phyloP scores from a whole-genome alignment of 2,329 filamentous ascomycete genomes.

The Phialophora verrucosa region DNA sequence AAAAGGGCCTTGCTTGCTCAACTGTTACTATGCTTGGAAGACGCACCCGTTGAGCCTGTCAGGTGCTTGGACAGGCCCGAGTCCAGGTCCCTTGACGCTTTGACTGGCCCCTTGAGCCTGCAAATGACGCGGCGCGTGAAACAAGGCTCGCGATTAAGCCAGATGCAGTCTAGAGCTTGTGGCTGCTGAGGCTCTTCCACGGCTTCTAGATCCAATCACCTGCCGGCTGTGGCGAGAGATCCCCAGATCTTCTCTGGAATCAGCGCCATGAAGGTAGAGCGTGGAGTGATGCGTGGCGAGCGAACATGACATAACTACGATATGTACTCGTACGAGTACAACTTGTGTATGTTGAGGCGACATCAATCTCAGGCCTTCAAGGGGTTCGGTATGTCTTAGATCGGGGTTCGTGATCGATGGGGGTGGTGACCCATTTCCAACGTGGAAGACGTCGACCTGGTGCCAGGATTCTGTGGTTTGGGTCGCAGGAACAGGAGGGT shows the following conservation, averaged over 20 bases:
- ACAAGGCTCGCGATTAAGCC: conserved; percentile 19
- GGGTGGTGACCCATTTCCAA: not conserved
- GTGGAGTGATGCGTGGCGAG: not conserved
- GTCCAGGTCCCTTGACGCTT: conserved; percentile 12
- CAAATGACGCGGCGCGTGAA: conserved; percentile 34
- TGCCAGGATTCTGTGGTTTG: not conserved
- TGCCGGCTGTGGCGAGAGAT: conserved; percentile 2
- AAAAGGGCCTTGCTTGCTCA: conserved; percentile 7
- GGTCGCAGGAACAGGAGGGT: not conserved
- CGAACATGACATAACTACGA: not conserved
- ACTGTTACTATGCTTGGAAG: conserved; percentile 23
- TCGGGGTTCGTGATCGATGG: not conserved
- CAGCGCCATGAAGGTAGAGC: not conserved
- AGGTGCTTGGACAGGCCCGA: conserved; percentile 2
- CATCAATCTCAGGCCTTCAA: conserved; percentile 1
- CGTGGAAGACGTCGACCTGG: not conserved
- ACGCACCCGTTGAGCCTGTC: conserved; percentile 1
- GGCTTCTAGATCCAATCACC: conserved; percentile 4
- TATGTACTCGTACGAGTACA: no score
- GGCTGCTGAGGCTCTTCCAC: conserved; percentile 7
- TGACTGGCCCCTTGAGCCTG: conserved; percentile 13
- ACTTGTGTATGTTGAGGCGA: not conserved
- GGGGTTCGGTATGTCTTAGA: not conserved
- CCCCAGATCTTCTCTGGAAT: not conserved
- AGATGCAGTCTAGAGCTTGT: not conserved